Evolutionary conservation across 1,284 basidiomycete genomes (phyloP).

Genomic region (Microbotryomycetes sp.): DNA sequence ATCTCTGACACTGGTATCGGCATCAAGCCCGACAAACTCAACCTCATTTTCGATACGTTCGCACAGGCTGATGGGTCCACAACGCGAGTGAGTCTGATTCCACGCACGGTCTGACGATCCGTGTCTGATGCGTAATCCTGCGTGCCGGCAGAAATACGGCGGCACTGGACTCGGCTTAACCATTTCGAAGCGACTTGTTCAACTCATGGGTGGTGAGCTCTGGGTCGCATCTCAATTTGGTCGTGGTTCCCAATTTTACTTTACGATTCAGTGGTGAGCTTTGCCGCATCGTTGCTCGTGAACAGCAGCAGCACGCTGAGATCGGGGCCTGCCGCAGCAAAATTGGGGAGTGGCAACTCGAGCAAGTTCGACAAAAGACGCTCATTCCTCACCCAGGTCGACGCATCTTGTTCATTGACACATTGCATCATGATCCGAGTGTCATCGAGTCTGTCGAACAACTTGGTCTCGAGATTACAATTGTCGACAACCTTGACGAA

Average conservation of each 20-base stretch:
- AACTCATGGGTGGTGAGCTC: slow-evolving; percentile 96
- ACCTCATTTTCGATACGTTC: slow-evolving; percentile 98
- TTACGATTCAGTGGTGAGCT: slow-evolving; percentile 70
- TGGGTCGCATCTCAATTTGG: slow-evolving; percentile 91
- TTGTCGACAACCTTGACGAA: slow-evolving; percentile 68
- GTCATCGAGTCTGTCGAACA: slow-evolving; percentile 73
- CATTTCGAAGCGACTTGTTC: slow-evolving; percentile 71
- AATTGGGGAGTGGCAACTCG: slow-evolving; percentile 35
- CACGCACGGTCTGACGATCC: slow-evolving; percentile 12
- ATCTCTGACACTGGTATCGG: slow-evolving; percentile 98
- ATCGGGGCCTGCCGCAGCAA: slow-evolving; percentile 3
- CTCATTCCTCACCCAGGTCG: slow-evolving; percentile 48
- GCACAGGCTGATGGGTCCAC: slow-evolving; percentile 83
- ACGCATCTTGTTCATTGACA: slow-evolving; percentile 82
- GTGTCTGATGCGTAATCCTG: slow-evolving; percentile 6
- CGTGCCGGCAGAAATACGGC: slow-evolving; percentile 72
- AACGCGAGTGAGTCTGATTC: slow-evolving; percentile 43
- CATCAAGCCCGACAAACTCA: slow-evolving; percentile 97
- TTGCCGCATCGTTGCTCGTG: too few relatives aligned
- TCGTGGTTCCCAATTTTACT: slow-evolving; percentile 94
- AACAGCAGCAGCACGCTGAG: too few relatives aligned
- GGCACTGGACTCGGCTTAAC: slow-evolving; percentile 90
- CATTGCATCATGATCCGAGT: slow-evolving; percentile 65
- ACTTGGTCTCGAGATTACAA: slow-evolving; percentile 72
- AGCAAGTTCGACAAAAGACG: slow-evolving; percentile 37